Evolutionary conservation across 169 alveolate species (phyloP).

Genomic region (Cytauxzoon felis): DNA sequence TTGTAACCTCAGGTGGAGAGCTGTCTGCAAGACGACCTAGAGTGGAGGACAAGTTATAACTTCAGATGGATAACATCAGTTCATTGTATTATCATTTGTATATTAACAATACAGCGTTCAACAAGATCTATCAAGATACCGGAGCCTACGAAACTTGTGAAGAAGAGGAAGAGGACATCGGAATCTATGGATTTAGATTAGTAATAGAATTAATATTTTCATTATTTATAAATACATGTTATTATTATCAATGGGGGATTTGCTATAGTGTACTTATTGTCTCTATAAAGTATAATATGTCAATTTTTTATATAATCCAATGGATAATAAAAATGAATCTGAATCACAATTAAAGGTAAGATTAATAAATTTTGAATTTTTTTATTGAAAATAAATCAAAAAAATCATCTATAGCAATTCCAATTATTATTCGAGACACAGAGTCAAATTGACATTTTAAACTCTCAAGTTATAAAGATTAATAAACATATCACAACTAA

Average conservation of each 20-base stretch:
- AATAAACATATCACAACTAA: slow-evolving; percentile 26
- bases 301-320: neutral
- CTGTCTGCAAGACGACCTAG: too few relatives aligned
- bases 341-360: slow-evolving; percentile 12
- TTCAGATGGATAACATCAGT: too few relatives aligned
- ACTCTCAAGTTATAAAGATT: slow-evolving; percentile 45
- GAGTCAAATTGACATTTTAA: slow-evolving; percentile 55
- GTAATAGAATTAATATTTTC: neutral
- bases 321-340: slow-evolving; percentile 6
- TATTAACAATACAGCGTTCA: too few relatives aligned
- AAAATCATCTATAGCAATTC: slow-evolving; percentile 29
- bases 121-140: neutral
- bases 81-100: too few relatives aligned
- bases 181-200: neutral
- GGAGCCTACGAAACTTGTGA: slow-evolving; percentile 8
- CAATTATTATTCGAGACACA: slow-evolving; percentile 60
- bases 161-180: neutral
- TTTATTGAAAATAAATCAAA: neutral
- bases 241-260: too few relatives aligned
- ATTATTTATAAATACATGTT: neutral
- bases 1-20: too few relatives aligned
- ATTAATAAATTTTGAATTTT: too few relatives aligned
- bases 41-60: too few relatives aligned
- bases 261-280: too few relatives aligned
- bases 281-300: neutral